phyloP scores from a whole-genome alignment of 2,329 filamentous ascomycete genomes.

The Hortaea werneckii region DNA sequence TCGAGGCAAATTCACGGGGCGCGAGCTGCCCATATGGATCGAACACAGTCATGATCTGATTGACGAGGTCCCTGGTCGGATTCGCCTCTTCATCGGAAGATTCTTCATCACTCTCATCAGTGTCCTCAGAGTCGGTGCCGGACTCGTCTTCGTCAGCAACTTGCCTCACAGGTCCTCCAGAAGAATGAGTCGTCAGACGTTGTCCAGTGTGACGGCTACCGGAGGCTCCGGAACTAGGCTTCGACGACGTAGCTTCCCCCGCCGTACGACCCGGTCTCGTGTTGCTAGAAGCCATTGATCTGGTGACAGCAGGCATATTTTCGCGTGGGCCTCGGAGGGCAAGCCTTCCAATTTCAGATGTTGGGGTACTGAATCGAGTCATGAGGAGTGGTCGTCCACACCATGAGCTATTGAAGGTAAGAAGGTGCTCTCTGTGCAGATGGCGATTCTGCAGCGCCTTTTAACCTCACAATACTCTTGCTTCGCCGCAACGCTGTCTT shows the following conservation, averaged over 20 bases:
- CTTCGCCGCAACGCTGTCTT: neutral
- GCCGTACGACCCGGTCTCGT: constrained; percentile 1
- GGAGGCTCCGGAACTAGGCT: neutral
- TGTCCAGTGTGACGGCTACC: too few species aligned
- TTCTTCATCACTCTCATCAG: neutral
- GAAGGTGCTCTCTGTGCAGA: neutral
- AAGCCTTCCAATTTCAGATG: constrained; percentile 1
- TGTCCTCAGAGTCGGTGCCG: constrained; percentile 3
- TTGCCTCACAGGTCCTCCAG: neutral
- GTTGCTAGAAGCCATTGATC: neutral
- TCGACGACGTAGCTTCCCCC: neutral
- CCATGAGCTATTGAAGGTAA: neutral
- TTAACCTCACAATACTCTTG: neutral
- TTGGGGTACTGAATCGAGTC: constrained; percentile 2
- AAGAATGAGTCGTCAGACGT: neutral
- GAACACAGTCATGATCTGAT: constrained; percentile 1
- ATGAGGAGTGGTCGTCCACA: neutral
- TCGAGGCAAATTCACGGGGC: neutral
- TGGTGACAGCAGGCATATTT: constrained; percentile 3
- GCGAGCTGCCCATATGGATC: neutral
- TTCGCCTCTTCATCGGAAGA: neutral
- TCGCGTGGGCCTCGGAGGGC: neutral
- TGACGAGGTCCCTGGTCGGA: neutral
- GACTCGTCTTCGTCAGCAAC: neutral
- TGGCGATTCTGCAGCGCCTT: neutral